phyloP scores from a whole-genome alignment of 495 filamentous ascomycete species.

The Cercophora newfieldiana region DNA sequence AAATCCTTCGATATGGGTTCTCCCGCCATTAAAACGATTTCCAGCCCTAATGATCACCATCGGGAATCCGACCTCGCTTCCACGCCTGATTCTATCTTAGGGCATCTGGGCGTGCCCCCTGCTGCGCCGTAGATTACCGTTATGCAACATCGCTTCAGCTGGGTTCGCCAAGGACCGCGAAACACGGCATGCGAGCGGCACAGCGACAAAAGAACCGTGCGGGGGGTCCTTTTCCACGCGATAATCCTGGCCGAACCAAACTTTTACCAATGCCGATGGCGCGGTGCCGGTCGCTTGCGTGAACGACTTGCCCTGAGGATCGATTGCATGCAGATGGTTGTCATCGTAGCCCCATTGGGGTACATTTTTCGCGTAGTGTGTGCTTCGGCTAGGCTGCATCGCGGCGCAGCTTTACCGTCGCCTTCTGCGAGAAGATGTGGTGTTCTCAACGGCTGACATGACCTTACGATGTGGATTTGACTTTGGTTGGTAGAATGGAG shows the following conservation, averaged over 20 bases:
- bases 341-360: background rate
- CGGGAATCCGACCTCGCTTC: conserved; percentile 4
- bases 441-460: no score
- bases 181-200: background rate
- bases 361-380: background rate
- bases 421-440: no score
- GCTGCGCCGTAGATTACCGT: conserved; percentile 7
- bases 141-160: background rate
- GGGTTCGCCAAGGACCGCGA: background rate
- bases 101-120: background rate
- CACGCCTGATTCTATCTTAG: background rate
- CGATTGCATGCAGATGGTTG: background rate
- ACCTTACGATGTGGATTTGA: no score
- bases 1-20: no score
- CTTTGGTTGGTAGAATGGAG: no score
- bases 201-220: conserved; percentile 3
- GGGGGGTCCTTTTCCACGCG: background rate
- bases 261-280: background rate
- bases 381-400: background rate
- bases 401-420: no score
- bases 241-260: background rate
- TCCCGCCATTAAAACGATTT: background rate
- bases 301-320: background rate
- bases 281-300: background rate
- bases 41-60: conserved; percentile 1